Conservation (phyloP, 495 filamentous ascomycete genomes). For the Penicilliopsis zonata region DNA sequence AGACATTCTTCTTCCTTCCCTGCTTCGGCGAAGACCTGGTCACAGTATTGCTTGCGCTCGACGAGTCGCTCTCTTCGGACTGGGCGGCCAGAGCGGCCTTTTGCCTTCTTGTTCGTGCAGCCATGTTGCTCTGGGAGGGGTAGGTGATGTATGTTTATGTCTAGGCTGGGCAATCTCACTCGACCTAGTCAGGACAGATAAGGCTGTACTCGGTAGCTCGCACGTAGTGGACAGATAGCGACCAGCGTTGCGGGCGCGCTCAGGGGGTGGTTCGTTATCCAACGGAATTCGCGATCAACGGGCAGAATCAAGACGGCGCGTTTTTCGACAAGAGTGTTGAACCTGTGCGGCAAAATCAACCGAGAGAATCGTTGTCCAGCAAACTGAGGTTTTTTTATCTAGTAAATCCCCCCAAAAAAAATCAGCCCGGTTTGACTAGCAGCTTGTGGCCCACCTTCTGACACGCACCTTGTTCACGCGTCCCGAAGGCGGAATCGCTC, state of each 20-base stretch:
- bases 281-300: neutral
- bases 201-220: conserved; percentile 2
- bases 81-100: conserved; percentile 25
- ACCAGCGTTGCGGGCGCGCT: neutral
- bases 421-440: too few species aligned
- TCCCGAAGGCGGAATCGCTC: too few species aligned
- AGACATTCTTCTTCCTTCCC: conserved; percentile 13
- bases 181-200: too few species aligned
- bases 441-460: too few species aligned
- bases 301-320: neutral
- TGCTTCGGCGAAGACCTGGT: conserved; percentile 15
- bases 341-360: too few species aligned
- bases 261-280: conserved; percentile 2
- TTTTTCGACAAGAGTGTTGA: too few species aligned
- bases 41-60: conserved; percentile 18
- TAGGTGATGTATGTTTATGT: conserved; percentile 1
- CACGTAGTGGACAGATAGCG: conserved; percentile 3
- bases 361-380: too few species aligned
- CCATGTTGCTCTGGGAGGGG: conserved; percentile 18
- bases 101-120: conserved; percentile 29
- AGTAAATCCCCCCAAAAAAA: too few species aligned
- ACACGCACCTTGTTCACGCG: too few species aligned
- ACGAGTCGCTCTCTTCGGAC: conserved; percentile 24
- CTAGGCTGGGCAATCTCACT: neutral
- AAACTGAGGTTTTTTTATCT: too few species aligned